Conservation (phyloP, 305 asterid species). For the Plantago rigida region DNA sequence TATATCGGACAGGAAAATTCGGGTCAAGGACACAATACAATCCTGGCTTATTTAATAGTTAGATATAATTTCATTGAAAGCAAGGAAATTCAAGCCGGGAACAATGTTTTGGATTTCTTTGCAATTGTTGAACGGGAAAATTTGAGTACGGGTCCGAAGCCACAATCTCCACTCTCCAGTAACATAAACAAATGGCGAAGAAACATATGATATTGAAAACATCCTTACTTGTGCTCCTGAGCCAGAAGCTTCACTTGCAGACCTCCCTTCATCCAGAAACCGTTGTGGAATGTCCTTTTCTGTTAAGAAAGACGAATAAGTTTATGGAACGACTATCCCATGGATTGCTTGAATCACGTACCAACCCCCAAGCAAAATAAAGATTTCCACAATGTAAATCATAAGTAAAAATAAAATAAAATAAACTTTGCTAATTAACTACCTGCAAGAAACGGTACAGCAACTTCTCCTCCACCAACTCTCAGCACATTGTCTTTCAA, state of each 20-base stretch:
- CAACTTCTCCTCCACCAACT: constrained; percentile 95
- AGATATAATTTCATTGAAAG: too few species aligned
- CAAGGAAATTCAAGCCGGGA: too few species aligned
- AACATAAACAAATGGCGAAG: neutral
- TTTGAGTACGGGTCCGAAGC: neutral
- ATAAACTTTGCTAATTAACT: constrained; percentile 17
- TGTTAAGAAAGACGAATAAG: constrained; percentile 30
- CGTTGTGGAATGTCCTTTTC: constrained; percentile 82
- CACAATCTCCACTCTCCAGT: neutral
- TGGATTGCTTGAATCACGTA: constrained; percentile 17
- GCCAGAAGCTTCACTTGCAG: constrained; percentile 65
- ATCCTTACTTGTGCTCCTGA: constrained; percentile 68
- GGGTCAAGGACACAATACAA: constrained; percentile 9
- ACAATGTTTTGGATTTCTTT: neutral
- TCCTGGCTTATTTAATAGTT: neutral
- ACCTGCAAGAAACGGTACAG: constrained; percentile 88
- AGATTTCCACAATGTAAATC: neutral
- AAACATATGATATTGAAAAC: neutral
- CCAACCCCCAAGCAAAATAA: constrained; percentile 8
- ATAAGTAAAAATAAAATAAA: constrained; percentile 6
- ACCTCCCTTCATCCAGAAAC: constrained; percentile 61
- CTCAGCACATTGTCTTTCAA: constrained; percentile 84
- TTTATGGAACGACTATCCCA: constrained; percentile 2
- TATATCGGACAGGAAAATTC: neutral
- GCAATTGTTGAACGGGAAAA: neutral